phyloP scores from a whole-genome alignment of 345 rosid species.

The Microcos paniculata region DNA sequence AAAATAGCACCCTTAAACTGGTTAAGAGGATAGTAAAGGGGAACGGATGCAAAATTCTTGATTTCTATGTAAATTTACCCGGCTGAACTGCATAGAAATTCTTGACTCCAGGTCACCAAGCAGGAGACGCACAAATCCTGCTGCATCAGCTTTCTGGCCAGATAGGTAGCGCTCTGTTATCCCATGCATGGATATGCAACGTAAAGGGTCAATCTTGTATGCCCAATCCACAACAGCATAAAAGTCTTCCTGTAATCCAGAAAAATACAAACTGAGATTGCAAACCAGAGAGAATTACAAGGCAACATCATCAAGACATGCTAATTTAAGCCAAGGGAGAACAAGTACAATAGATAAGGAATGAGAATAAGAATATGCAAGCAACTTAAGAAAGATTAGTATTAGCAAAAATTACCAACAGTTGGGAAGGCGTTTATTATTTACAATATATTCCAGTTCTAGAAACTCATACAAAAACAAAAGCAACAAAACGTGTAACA shows the following conservation, averaged over 20 bases:
- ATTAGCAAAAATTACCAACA: background rate
- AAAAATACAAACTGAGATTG: slow-evolving; percentile 5
- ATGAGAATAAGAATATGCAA: background rate
- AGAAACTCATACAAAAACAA: background rate
- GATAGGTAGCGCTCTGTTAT: slow-evolving; percentile 94
- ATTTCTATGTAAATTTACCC: slow-evolving; percentile 50
- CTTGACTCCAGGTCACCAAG: slow-evolving; percentile 94
- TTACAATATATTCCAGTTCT: background rate
- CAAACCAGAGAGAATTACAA: background rate
- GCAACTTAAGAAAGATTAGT: background rate
- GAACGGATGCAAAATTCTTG: slow-evolving; percentile 2
- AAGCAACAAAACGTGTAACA: background rate
- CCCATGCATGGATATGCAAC: slow-evolving; percentile 99
- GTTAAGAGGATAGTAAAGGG: slow-evolving; percentile 15
- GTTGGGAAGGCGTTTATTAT: background rate
- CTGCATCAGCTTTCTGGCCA: slow-evolving; percentile 99
- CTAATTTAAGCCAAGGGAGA: background rate
- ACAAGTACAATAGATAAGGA: background rate
- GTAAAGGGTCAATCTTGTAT: slow-evolving; percentile 92
- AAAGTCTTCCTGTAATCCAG: slow-evolving; percentile 80
- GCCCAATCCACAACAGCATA: slow-evolving; percentile 99
- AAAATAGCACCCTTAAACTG: slow-evolving; percentile 19
- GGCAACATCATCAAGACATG: background rate
- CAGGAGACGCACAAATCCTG: slow-evolving; percentile 96
- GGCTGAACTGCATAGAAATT: slow-evolving; percentile 88